A percentile compares a stretch with the other conserved stretches of the same genome.
These are phyloP conservation scores for Eucalyptus brandiana DNA, from an alignment of 345 rosid species.

Conservation along the genomic window DNA sequence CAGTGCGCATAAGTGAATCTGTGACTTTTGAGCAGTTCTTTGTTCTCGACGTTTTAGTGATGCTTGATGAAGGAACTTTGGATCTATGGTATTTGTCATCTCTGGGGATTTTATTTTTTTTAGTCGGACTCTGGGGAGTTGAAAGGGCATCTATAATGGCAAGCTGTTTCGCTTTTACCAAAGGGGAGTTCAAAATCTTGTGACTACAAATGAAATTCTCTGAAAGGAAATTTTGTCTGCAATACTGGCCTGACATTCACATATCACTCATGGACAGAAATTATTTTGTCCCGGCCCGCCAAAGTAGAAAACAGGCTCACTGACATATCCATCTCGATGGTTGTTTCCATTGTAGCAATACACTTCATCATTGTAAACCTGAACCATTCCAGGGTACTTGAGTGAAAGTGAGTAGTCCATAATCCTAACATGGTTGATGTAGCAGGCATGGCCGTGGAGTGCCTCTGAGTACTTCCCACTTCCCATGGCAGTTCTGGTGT, in stretches of 20 bases:
- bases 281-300: slow-evolving; percentile 35
- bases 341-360: slow-evolving; percentile 16
- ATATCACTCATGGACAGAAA: slow-evolving; percentile 2
- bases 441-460: neutral
- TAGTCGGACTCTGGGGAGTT: neutral
- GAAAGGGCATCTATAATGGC: neutral
- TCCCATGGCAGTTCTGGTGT: slow-evolving; percentile 49
- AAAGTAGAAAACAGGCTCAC: slow-evolving; percentile 22
- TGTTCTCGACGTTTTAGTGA: neutral
- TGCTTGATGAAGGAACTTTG: neutral
- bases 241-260: neutral
- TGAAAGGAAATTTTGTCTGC: neutral
- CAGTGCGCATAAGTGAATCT: neutral
- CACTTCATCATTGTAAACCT: slow-evolving; percentile 6
- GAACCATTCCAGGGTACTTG: slow-evolving; percentile 23
- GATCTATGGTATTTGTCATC: neutral
- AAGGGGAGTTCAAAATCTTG: neutral
- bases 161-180: neutral
- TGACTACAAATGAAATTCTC: neutral
- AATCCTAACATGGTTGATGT: slow-evolving; percentile 24
- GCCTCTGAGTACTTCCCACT: slow-evolving; percentile 15
- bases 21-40: neutral
- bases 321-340: neutral
- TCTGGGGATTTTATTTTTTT: too few species aligned
- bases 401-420: slow-evolving; percentile 10